phyloP scores from a whole-genome alignment of 768 basidiomycete species.

The Auriscalpium vulgare region DNA sequence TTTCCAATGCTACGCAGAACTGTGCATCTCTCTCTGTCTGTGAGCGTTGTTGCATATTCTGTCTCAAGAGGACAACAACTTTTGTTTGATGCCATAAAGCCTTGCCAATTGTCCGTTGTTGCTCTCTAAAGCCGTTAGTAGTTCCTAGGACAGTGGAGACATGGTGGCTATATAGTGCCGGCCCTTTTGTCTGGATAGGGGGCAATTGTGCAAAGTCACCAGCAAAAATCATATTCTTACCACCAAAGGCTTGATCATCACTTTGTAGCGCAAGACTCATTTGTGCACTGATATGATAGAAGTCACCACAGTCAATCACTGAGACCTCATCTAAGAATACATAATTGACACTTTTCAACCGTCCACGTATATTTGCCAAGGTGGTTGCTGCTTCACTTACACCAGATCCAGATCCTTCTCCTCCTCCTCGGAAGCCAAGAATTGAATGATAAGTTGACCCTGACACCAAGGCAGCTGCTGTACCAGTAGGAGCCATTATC shows the following conservation, averaged over 20 bases:
- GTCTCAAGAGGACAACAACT: slow-evolving; percentile 13
- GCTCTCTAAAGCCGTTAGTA: background rate
- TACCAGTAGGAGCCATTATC: slow-evolving; percentile 15
- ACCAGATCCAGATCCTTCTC: background rate
- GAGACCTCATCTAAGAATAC: slow-evolving; percentile 38
- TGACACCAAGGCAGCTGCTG: slow-evolving; percentile 10
- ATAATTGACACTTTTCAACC: slow-evolving; percentile 25
- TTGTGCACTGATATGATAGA: slow-evolving; percentile 20
- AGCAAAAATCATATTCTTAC: slow-evolving; percentile 34
- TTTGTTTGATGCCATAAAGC: slow-evolving; percentile 15
- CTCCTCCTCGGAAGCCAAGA: slow-evolving; percentile 1
- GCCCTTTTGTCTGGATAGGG: slow-evolving; percentile 16
- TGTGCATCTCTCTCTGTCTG: slow-evolving; percentile 19
- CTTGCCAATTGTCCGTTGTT: slow-evolving; percentile 9
- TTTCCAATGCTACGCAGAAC: slow-evolving; percentile 25
- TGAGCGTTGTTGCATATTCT: slow-evolving; percentile 13
- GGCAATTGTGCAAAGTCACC: slow-evolving; percentile 40
- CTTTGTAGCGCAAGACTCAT: slow-evolving; percentile 15
- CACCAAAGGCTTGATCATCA: slow-evolving; percentile 25
- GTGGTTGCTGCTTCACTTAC: background rate
- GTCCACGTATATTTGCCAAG: background rate
- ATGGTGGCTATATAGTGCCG: slow-evolving; percentile 15
- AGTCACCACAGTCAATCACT: slow-evolving; percentile 27
- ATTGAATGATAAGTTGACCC: slow-evolving; percentile 19
- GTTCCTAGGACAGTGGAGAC: background rate